Percentiles rank a stretch among this genome's conserved stretches.
phyloP scores from a whole-genome alignment of 2,329 filamentous ascomycete species.

The Hymenoscyphus infarciens region DNA sequence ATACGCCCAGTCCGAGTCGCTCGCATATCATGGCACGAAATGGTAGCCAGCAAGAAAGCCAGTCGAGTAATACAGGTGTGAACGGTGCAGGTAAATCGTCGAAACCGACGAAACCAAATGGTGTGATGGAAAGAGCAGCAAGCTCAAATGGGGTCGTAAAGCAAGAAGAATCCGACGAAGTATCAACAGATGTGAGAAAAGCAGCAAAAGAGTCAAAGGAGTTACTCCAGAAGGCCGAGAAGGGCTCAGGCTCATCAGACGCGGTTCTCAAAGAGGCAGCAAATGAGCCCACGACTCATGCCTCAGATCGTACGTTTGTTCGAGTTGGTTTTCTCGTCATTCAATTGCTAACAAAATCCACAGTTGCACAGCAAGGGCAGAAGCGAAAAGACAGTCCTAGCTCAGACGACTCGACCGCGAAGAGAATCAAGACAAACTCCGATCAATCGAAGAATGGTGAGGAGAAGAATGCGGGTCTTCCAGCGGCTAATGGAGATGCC shows the following conservation, averaged over 20 bases:
- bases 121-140: slow-evolving; percentile 7
- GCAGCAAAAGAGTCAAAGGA: background rate
- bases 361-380: slow-evolving; percentile 11
- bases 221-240: slow-evolving; percentile 2
- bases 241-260: slow-evolving; percentile 23
- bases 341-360: slow-evolving; percentile 1
- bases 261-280: slow-evolving; percentile 27
- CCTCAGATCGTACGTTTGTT: slow-evolving; percentile 11
- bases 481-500: background rate
- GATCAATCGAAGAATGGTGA: background rate
- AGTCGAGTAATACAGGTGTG: slow-evolving; percentile 8
- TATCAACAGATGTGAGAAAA: slow-evolving; percentile 4
- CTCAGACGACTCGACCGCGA: slow-evolving; percentile 12
- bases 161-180: background rate
- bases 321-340: slow-evolving; percentile 7
- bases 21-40: slow-evolving; percentile 16
- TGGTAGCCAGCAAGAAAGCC: slow-evolving; percentile 13
- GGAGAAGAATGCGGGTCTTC: background rate
- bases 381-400: slow-evolving; percentile 20
- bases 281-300: slow-evolving; percentile 31
- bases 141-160: slow-evolving; percentile 5
- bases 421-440: slow-evolving; percentile 17
- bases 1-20: slow-evolving; percentile 18
- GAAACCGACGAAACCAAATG: slow-evolving; percentile 8
- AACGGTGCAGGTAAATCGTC: slow-evolving; percentile 11